A percentile compares a stretch with the other conserved stretches of the same genome.
Conservation (phyloP, 495 filamentous ascomycete species). For the Neurospora sp. region DNA sequence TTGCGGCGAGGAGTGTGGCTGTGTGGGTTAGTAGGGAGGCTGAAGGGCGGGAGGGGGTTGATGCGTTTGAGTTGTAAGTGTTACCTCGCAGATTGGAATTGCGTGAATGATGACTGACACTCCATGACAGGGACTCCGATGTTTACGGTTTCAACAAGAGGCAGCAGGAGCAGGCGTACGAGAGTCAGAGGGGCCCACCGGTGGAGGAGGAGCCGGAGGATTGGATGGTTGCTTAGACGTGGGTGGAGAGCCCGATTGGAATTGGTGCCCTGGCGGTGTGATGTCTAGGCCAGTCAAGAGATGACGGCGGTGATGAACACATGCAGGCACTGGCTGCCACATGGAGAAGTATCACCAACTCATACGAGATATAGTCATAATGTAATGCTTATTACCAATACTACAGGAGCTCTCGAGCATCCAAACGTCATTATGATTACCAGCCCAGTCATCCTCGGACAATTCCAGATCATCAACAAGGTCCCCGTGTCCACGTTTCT, state of each 20-base stretch:
- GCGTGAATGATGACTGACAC: too few relatives aligned
- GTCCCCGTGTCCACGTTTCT: not conserved
- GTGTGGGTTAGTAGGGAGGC: constrained; percentile 52
- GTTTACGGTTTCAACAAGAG: not conserved
- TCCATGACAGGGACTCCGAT: not conserved
- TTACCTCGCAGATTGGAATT: too few relatives aligned
- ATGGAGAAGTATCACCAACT: not conserved
- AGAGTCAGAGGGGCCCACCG: not conserved
- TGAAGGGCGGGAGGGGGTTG: constrained; percentile 38
- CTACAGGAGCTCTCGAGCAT: not conserved
- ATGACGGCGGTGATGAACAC: not conserved
- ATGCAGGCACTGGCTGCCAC: not conserved
- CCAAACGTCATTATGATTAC: not conserved
- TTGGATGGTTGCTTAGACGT: not conserved
- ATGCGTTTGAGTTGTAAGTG: constrained; percentile 5
- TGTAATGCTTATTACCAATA: not conserved
- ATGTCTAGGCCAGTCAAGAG: not conserved
- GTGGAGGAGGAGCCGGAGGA: not conserved
- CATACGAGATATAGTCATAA: not conserved
- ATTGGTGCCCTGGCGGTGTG: not conserved
- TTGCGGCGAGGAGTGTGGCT: constrained; percentile 42
- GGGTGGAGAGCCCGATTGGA: not conserved
- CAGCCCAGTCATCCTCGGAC: not conserved
- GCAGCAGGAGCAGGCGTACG: not conserved
- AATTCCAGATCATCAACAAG: not conserved